Evolutionary conservation across 1,139 yeast genomes (phyloP).

Genomic region (Trichomonascaceae sp.): DNA sequence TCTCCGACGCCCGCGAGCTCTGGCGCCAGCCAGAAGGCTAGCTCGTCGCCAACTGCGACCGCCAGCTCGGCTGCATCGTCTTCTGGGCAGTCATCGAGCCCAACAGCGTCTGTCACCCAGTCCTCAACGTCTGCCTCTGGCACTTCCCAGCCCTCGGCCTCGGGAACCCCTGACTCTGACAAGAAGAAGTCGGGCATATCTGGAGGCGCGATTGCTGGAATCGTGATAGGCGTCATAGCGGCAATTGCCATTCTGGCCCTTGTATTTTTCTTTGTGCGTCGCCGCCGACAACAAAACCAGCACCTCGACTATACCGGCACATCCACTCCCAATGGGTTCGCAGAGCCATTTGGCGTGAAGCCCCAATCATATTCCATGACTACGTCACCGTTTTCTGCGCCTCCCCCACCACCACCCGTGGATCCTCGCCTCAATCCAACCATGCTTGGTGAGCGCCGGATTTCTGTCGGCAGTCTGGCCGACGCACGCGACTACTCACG

Average conservation of each 20-base stretch:
- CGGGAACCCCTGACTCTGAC: conserved; percentile 9
- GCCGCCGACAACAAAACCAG: conserved; percentile 25
- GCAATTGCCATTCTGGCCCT: conserved; percentile 33
- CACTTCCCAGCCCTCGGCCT: conserved; percentile 6
- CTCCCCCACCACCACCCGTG: conserved; percentile 26
- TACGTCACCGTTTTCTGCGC: no score
- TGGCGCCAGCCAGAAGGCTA: conserved; percentile 9
- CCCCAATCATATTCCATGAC: no score
- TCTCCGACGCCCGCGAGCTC: conserved; percentile 5
- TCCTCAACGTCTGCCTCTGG: conserved; percentile 7
- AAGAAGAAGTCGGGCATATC: conserved; percentile 20
- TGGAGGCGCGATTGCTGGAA: conserved; percentile 23
- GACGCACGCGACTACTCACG: conserved; percentile 69
- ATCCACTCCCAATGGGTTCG: conserved; percentile 14
- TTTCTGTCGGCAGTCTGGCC: conserved; percentile 63
- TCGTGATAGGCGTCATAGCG: conserved; percentile 20
- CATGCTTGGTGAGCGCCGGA: conserved; percentile 60
- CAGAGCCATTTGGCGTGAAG: conserved; percentile 16
- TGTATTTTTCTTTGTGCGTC: conserved; percentile 32
- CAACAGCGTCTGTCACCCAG: conserved; percentile 6
- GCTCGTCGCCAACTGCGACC: conserved; percentile 11
- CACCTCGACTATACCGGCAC: conserved; percentile 40
- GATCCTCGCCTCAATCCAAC: conserved; percentile 59
- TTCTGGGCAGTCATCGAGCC: conserved; percentile 9
- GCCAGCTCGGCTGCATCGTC: conserved; percentile 16